Percentiles rank a stretch among this genome's conserved stretches.
Conservation (phyloP, 2,329 filamentous ascomycete genomes). For the Botrytis cinerea region DNA sequence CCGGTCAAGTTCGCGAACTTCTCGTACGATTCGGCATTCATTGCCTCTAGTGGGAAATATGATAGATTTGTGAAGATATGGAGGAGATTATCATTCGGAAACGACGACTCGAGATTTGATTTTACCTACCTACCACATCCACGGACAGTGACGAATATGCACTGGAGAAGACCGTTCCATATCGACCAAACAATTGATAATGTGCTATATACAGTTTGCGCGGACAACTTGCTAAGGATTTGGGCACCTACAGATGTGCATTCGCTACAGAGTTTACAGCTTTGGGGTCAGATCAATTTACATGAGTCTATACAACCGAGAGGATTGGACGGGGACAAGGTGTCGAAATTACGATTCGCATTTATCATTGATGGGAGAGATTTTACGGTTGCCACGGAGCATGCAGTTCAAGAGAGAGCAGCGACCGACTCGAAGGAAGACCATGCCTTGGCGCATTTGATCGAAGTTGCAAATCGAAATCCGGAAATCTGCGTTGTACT, state of each 20-base stretch:
- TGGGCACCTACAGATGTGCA: constrained; percentile 79
- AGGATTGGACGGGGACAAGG: constrained; percentile 26
- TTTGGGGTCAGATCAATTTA: constrained; percentile 82
- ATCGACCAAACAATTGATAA: constrained; percentile 79
- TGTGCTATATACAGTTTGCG: constrained; percentile 85
- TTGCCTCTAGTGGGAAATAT: constrained; percentile 76
- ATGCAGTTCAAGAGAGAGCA: constrained; percentile 63
- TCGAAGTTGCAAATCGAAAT: constrained; percentile 79
- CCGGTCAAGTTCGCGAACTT: constrained; percentile 73
- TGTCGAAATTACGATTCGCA: constrained; percentile 58
- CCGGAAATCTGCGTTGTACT: constrained; percentile 87
- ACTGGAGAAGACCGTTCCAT: constrained; percentile 82
- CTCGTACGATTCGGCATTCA: constrained; percentile 83
- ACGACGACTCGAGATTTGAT: constrained; percentile 83
- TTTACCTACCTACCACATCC: constrained; percentile 89
- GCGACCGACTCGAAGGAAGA: constrained; percentile 57
- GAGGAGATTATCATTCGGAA: constrained; percentile 81
- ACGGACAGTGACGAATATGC: constrained; percentile 72
- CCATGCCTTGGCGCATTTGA: constrained; percentile 77
- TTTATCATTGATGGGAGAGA: constrained; percentile 83
- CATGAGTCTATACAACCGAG: constrained; percentile 62
- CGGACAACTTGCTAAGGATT: constrained; percentile 76
- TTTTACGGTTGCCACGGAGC: constrained; percentile 75
- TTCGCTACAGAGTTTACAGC: constrained; percentile 69
- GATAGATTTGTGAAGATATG: constrained; percentile 91